Conservation (phyloP, 306 rosid genomes). For the Prunus campanulata region DNA sequence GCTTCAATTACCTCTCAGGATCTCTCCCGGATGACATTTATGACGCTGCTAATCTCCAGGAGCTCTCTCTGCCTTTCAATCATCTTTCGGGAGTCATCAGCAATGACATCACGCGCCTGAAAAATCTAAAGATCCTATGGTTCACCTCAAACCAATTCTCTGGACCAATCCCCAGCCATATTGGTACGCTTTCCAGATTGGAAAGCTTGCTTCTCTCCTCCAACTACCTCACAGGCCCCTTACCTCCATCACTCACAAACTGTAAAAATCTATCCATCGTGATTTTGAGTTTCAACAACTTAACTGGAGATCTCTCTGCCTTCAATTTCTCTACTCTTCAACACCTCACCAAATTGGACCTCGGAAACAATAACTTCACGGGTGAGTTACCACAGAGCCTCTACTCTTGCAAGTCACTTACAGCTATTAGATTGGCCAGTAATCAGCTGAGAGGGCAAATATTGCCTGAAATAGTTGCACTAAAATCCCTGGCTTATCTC, state of each 20-base stretch:
- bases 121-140: background rate
- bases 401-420: background rate
- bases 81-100: background rate
- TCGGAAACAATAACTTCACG: background rate
- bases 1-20: background rate
- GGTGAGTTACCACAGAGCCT: background rate
- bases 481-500: background rate
- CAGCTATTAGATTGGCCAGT: background rate
- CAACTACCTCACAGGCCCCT: background rate
- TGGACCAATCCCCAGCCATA: background rate
- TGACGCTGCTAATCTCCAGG: background rate
- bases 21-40: background rate
- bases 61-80: background rate
- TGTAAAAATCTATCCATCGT: background rate
- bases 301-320: background rate
- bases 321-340: background rate
- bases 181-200: background rate
- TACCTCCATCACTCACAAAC: background rate
- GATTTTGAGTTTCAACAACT: background rate
- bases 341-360: background rate
- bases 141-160: background rate
- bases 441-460: background rate
- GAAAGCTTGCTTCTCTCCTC: background rate
- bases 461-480: background rate
- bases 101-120: background rate